These are phyloP conservation scores for Candida ipomoeae DNA, from an alignment of 805 yeast genomes.

Conservation along the genomic window DNA sequence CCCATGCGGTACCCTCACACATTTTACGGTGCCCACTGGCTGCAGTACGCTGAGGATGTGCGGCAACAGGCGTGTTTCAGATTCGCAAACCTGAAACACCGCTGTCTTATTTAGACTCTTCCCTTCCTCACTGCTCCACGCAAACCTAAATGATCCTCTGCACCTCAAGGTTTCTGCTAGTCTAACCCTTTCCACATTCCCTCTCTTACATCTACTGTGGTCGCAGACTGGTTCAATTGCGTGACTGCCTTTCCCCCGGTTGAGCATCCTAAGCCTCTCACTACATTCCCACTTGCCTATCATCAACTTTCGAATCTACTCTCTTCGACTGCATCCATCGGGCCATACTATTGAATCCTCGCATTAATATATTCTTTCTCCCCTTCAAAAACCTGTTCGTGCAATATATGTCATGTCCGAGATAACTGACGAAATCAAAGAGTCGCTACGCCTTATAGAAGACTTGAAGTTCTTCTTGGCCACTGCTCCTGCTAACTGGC, in stretches of 20 bases:
- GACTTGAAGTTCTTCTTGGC: slow-evolving; percentile 82
- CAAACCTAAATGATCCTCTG: background rate
- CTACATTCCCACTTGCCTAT: background rate
- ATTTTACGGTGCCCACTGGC: slow-evolving; percentile 4
- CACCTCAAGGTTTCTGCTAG: background rate
- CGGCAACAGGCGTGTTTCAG: slow-evolving; percentile 15
- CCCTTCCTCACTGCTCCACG: slow-evolving; percentile 3
- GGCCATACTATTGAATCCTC: background rate
- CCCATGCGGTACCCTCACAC: slow-evolving; percentile 8
- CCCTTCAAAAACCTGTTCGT: background rate
- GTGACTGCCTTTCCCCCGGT: background rate
- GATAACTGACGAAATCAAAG: slow-evolving; percentile 25
- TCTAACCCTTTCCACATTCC: background rate
- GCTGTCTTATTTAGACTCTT: slow-evolving; percentile 12
- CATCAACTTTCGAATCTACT: background rate
- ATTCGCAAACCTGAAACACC: slow-evolving; percentile 13
- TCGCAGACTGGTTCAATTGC: background rate
- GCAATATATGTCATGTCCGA: slow-evolving; percentile 8
- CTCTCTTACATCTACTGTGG: background rate
- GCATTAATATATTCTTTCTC: background rate
- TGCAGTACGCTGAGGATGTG: slow-evolving; percentile 10
- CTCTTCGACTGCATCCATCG: background rate
- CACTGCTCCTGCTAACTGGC: slow-evolving; percentile 96
- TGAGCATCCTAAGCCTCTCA: background rate
- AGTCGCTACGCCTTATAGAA: slow-evolving; percentile 60